Base-by-base conservation (phyloP, 108 stramenopile species). In the Schizochytrium sp. region DNA sequence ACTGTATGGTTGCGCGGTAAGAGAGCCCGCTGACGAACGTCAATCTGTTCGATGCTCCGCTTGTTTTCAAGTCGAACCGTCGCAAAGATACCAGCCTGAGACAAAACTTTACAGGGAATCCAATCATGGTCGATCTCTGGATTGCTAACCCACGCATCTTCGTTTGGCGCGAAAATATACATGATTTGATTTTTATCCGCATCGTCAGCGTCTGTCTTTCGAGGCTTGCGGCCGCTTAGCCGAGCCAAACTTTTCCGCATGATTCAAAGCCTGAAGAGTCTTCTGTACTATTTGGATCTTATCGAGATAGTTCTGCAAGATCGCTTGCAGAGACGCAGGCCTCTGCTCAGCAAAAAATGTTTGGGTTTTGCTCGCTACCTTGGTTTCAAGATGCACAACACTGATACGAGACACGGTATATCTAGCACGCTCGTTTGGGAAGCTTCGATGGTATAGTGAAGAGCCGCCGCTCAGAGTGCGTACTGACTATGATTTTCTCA, bases 121-220 rank as follows among this genome's bases (percentile, higher is more conserved):
- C 53, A 83, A 38, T 55, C 76, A 40, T 83, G 50, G 53, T 83
- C 76, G 28, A 55, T 53, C 28, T 47, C 3, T 2, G 64, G 64
- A 53, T 49, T n/a, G 47, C 28, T 83, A 5, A 83, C 76, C 76
- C 76, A 83, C 50, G 76, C 76, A n/a, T 10, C 50, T 53, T 83
- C 76, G 53, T 83, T 55, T 47, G 47, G 50, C 13, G 10, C 5
- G 28, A 83, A 83, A 8, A 53, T 55, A 28, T 83, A 40, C 76
- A 83, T 8, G 2, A 38, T 69, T 38, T 44, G 64, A 44, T 44
- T 15, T 38, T 3, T 15, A 10, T 69, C 19, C 12, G 40, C 28
- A 8, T 7, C 5, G 10, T 69, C 44, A 8, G 12, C 28, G 5
- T 12, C 15, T 38, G 40, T 44, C 28, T 69, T 69, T 10, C 64